A percentile compares a stretch with the other conserved stretches of the same genome.
Conservation (phyloP, 2,329 filamentous ascomycete genomes). For the Camillea tinctor region DNA sequence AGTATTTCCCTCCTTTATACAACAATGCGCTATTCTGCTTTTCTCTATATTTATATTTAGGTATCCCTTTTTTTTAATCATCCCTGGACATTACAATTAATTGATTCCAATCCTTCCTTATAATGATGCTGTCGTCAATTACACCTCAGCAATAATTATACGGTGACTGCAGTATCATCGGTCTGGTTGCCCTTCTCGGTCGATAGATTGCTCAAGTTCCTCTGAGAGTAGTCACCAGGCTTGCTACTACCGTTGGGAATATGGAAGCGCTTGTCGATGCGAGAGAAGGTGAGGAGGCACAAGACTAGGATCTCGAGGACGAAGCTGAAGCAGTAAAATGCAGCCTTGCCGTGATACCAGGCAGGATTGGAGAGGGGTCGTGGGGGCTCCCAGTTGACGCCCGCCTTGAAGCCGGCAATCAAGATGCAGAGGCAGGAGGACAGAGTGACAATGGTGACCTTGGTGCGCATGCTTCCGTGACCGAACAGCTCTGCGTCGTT, state of each 20-base stretch:
- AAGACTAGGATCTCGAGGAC: conserved; percentile 31
- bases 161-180: conserved; percentile 3
- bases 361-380: conserved; percentile 22
- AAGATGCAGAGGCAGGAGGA: conserved; percentile 19
- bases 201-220: conserved; percentile 1
- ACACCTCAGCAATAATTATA: background rate
- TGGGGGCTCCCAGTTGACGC: conserved; percentile 26
- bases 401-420: conserved; percentile 29
- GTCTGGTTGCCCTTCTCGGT: conserved; percentile 11
- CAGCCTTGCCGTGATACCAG: conserved; percentile 33
- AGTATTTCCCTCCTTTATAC: too few species aligned
- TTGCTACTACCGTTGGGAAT: conserved; percentile 26
- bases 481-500: conserved; percentile 33
- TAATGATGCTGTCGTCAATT: too few species aligned
- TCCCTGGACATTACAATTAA: too few species aligned
- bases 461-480: conserved; percentile 28
- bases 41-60: too few species aligned
- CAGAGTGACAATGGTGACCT: conserved; percentile 29
- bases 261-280: conserved; percentile 29
- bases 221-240: conserved; percentile 26
- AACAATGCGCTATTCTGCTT: too few species aligned
- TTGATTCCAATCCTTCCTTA: too few species aligned
- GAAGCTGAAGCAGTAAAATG: conserved; percentile 38
- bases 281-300: conserved; percentile 15
- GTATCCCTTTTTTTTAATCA: too few species aligned